phyloP scores from a whole-genome alignment of 2,329 filamentous ascomycete genomes.

The Akanthomyces muscarius region DNA sequence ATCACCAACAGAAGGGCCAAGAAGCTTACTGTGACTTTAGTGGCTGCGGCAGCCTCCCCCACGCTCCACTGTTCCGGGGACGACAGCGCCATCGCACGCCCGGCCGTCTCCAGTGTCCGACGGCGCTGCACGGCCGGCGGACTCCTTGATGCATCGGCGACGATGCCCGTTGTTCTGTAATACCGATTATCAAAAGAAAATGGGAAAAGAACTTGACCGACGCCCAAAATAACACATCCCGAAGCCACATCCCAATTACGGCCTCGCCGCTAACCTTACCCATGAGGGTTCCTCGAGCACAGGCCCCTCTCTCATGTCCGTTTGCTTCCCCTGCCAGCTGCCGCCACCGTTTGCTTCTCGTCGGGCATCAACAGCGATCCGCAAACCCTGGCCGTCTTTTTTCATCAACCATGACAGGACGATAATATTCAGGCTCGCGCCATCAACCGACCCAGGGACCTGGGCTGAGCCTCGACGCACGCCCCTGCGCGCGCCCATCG shows the following conservation, averaged over 20 bases:
- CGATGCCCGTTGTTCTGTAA: background rate
- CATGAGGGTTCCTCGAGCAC: background rate
- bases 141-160: background rate
- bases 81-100: background rate
- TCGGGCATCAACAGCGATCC: slow-evolving; percentile 10
- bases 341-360: slow-evolving; percentile 9
- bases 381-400: background rate
- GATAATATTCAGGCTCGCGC: slow-evolving; percentile 11
- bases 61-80: background rate
- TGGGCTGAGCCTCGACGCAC: too few relatives aligned
- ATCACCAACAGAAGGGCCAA: too few relatives aligned
- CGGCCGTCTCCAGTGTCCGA: slow-evolving; percentile 15
- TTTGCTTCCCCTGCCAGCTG: slow-evolving; percentile 14
- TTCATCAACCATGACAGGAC: background rate
- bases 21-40: background rate
- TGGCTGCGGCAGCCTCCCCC: background rate
- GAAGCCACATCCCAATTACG: background rate
- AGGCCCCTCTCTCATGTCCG: background rate
- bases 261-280: background rate
- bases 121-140: slow-evolving; percentile 1
- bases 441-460: background rate
- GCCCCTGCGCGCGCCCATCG: background rate
- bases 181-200: background rate
- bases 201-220: background rate
- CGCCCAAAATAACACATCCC: background rate